Conservation (phyloP, 495 filamentous ascomycete genomes). For the Penicillium alfredii region DNA sequence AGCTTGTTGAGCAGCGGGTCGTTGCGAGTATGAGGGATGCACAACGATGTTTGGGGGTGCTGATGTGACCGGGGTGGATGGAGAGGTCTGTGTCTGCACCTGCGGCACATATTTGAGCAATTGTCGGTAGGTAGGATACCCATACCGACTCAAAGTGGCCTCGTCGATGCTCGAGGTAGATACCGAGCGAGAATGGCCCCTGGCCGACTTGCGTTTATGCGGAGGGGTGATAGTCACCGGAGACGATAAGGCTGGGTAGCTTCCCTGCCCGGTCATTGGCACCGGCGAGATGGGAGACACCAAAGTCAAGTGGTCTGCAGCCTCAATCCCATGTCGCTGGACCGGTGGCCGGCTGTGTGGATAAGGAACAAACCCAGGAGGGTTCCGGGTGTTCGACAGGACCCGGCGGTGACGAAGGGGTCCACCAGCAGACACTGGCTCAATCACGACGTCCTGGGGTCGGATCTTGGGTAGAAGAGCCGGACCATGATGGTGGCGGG, state of each 20-base stretch:
- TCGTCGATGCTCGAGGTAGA: conserved; percentile 68
- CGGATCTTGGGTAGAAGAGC: conserved; percentile 82
- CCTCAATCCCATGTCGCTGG: conserved; percentile 59
- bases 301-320: conserved; percentile 52
- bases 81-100: conserved; percentile 36
- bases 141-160: conserved; percentile 58
- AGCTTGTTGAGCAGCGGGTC: conserved; percentile 15
- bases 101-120: conserved; percentile 59
- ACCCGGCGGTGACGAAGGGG: conserved; percentile 49
- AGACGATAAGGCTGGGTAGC: conserved; percentile 47
- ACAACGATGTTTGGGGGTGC: conserved; percentile 37
- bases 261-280: conserved; percentile 32
- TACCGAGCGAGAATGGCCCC: conserved; percentile 51
- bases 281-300: conserved; percentile 47
- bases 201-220: conserved; percentile 39
- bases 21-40: conserved; percentile 32
- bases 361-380: conserved; percentile 41
- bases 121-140: conserved; percentile 75
- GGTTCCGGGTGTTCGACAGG: conserved; percentile 51
- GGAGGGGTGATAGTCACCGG: conserved; percentile 56
- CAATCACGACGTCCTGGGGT: conserved; percentile 73
- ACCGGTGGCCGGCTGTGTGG: conserved; percentile 30
- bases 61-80: conserved; percentile 44
- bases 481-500: conserved; percentile 69
- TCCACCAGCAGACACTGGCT: conserved; percentile 39